These are phyloP conservation scores for Pichia cabralensis DNA, from an alignment of 805 yeast genomes.

Conservation along the genomic window DNA sequence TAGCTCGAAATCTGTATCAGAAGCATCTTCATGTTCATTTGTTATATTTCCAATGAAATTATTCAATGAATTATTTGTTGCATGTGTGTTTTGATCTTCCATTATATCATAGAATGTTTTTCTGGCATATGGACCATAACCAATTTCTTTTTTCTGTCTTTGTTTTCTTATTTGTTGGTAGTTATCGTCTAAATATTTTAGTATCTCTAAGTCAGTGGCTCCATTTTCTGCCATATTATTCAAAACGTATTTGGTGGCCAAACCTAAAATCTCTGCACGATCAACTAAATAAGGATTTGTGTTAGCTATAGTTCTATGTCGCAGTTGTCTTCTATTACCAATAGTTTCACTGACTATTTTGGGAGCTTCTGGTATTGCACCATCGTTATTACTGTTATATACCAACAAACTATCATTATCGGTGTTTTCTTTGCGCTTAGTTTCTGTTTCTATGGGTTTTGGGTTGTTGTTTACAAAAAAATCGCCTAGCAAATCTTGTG, in stretches of 20 bases:
- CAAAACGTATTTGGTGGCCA: slow-evolving; percentile 20
- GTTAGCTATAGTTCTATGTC: slow-evolving; percentile 10
- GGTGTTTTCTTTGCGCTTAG: too few relatives aligned
- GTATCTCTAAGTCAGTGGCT: slow-evolving; percentile 19
- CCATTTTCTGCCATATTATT: slow-evolving; percentile 24
- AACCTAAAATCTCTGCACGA: slow-evolving; percentile 24
- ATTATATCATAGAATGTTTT: slow-evolving; percentile 16
- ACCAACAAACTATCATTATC: too few relatives aligned
- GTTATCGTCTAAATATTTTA: slow-evolving; percentile 17
- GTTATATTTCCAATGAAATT: background rate
- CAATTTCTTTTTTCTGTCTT: slow-evolving; percentile 19
- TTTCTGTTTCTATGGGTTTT: too few relatives aligned
- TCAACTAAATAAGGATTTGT: slow-evolving; percentile 27
- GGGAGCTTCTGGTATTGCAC: too few relatives aligned
- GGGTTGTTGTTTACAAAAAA: too few relatives aligned
- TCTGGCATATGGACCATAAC: slow-evolving; percentile 22
- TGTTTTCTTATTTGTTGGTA: slow-evolving; percentile 18
- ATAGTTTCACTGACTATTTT: too few relatives aligned
- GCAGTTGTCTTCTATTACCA: slow-evolving; percentile 2
- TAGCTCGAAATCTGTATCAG: slow-evolving; percentile 8
- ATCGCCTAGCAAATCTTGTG: too few relatives aligned
- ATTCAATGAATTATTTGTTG: background rate
- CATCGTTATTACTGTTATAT: too few relatives aligned
- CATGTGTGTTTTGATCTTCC: slow-evolving; percentile 13
- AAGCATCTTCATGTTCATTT: background rate